Evolutionary conservation across 371 early-diverging fungal species (phyloP), one percentile per base, ranked within the genome.

Genomic region (Umbelopsis sp.): DNA sequence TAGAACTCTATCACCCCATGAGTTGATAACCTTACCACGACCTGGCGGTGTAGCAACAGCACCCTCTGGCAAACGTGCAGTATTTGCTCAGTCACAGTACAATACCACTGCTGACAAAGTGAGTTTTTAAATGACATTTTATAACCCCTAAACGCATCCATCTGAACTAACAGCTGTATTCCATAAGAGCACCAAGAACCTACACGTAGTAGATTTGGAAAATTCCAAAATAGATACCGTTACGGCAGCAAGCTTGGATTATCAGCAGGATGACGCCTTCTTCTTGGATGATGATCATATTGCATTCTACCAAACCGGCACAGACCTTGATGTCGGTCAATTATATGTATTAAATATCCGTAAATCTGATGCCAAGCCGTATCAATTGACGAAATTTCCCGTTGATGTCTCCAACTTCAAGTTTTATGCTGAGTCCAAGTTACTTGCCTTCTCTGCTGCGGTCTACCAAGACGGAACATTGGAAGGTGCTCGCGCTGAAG

Each of bases 391-490:
- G 12, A 63, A 80, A 67, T 86, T 84, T 69, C 85, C 86, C 22
- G 75, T 82, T 16, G 72, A 78, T 12, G 76, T 83, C 50, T 69
- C 70, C 64, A 84, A 86, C 64, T 57, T 84, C 57, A 84, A 84
- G 52, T 83, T 76, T 67, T 82, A 85, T 69, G 63, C 64, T 29
- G 69, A 78, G 18, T 70, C 79, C 16, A 74, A 72, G 38, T 63
- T 85, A 20, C 74, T 89, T 22, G 83, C 80, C 9, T 89, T 89
- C 68, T 82, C 85, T 8, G 86, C 89, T 12, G 67, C 76, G 65
- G 87, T 89, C 14, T 87, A 86, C 48, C 72, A 73, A 3, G 81
- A 77, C 7, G 83, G 78, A 12, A 69, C 80, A 3, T 69, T 87
- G 24, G 76, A 82, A 12, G 78, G 77, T 46, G 76, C 85, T 53